Percentiles rank a stretch among this genome's conserved stretches.
Evolutionary conservation across 306 rosid species (phyloP).

Genomic region (Trichosanthes cucumerina): DNA sequence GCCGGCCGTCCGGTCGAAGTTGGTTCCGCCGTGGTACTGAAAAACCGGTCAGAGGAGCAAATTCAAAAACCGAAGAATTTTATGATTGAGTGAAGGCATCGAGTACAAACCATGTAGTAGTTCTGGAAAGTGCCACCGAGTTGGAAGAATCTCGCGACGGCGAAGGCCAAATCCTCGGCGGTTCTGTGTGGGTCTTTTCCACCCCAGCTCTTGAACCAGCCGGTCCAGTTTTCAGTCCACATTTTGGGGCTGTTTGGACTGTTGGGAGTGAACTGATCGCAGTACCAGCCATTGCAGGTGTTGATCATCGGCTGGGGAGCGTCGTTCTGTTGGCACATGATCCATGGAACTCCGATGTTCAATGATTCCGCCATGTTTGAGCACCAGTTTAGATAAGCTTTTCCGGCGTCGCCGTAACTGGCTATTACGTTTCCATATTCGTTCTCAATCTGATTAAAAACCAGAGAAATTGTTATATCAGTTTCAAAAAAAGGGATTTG

Average conservation of each 20-base stretch:
- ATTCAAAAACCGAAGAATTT: not conserved
- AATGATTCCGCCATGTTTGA: conserved; percentile 37
- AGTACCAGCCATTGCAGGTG: conserved; percentile 57
- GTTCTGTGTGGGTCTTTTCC: conserved; percentile 42
- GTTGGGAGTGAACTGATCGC: conserved; percentile 34
- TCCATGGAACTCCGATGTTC: conserved; percentile 49
- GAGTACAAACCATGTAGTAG: conserved; percentile 38
- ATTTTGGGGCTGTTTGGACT: conserved; percentile 42
- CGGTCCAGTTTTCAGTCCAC: conserved; percentile 63
- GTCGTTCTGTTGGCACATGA: conserved; percentile 41
- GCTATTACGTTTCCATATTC: conserved; percentile 43
- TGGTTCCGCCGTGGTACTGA: conserved; percentile 57
- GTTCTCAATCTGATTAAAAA: conserved; percentile 33
- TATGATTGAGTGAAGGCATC: not conserved
- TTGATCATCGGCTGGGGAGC: conserved; percentile 53
- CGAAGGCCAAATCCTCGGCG: conserved; percentile 45
- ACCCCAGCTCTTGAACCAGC: conserved; percentile 63
- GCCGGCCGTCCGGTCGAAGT: conserved; percentile 48
- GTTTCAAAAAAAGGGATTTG: no score
- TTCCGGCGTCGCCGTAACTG: conserved; percentile 41
- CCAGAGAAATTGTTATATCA: no score
- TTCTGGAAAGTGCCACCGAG: conserved; percentile 52
- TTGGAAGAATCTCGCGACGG: conserved; percentile 48
- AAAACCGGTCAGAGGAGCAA: not conserved
- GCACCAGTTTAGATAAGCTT: conserved; percentile 41